A percentile compares a stretch with the other conserved stretches of the same genome.
Evolutionary conservation across 768 basidiomycete genomes (phyloP).

Genomic region (Termitomyces sp.): DNA sequence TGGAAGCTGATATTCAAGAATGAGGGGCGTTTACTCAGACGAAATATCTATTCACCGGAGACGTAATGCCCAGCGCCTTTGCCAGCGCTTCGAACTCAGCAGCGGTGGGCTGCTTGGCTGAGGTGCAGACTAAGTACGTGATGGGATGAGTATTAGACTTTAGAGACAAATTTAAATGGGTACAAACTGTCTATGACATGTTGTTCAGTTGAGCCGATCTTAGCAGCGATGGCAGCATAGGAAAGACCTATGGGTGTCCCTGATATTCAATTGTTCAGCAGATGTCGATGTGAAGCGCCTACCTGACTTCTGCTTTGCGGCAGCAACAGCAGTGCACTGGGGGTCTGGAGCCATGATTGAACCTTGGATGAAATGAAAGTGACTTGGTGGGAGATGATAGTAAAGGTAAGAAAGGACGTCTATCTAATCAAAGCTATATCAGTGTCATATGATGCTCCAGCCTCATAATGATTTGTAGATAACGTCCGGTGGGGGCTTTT

Average conservation of each 20-base stretch:
- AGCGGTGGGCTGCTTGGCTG: conserved; percentile 34
- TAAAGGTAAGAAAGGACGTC: background rate
- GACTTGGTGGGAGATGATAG: background rate
- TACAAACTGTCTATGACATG: conserved; percentile 54
- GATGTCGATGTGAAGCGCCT: conserved; percentile 1
- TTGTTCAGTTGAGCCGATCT: conserved; percentile 37
- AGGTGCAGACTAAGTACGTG: conserved; percentile 42
- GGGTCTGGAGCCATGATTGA: conserved; percentile 30
- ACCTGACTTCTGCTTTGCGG: conserved; percentile 50
- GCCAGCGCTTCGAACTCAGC: conserved; percentile 50
- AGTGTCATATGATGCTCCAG: background rate
- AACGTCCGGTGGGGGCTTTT: background rate
- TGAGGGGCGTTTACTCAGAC: background rate
- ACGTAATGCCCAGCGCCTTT: conserved; percentile 33
- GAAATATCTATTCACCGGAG: conserved; percentile 22
- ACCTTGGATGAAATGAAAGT: background rate
- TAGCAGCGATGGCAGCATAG: conserved; percentile 44
- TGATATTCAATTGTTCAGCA: background rate
- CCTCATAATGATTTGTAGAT: background rate
- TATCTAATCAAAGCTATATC: background rate
- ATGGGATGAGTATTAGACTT: background rate
- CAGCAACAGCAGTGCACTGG: conserved; percentile 55
- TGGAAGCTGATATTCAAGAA: conserved; percentile 1
- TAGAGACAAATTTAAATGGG: conserved; percentile 3
- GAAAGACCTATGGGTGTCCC: conserved; percentile 35